phyloP scores from a whole-genome alignment of 1,139 yeast genomes.

The Spathaspora sp. region DNA sequence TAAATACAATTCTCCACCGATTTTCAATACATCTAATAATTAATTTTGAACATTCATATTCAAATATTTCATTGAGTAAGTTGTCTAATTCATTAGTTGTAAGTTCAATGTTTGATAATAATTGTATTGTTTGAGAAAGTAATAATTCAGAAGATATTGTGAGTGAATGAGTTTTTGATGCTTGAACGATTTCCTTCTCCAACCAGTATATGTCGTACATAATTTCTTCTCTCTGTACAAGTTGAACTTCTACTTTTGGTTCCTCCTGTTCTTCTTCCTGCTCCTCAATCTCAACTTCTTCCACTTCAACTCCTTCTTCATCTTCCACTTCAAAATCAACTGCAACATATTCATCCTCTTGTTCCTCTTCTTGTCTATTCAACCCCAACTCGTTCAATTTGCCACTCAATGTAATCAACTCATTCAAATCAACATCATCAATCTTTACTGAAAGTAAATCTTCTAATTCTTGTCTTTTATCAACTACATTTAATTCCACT shows the following conservation, averaged over 20 bases:
- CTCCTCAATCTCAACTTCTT: constrained; percentile 23
- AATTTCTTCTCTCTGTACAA: constrained; percentile 12
- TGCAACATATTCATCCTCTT: constrained; percentile 23
- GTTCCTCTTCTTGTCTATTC: constrained; percentile 25
- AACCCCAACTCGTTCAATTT: constrained; percentile 57
- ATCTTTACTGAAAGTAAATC: constrained; percentile 48
- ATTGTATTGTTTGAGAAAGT: constrained; percentile 12
- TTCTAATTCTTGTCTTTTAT: constrained; percentile 36
- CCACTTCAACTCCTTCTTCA: constrained; percentile 22
- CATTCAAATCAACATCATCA: constrained; percentile 49
- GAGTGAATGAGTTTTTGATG: background rate
- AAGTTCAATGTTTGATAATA: constrained; percentile 19
- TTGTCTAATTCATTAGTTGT: constrained; percentile 50
- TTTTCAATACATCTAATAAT: constrained; percentile 52
- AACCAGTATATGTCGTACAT: constrained; percentile 9
- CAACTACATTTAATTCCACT: constrained; percentile 26
- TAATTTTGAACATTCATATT: constrained; percentile 50
- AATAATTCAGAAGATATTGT: background rate
- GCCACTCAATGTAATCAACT: constrained; percentile 50
- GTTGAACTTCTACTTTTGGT: constrained; percentile 13
- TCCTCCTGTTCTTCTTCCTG: constrained; percentile 21
- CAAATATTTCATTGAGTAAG: constrained; percentile 50
- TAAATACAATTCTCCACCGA: constrained; percentile 54
- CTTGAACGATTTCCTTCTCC: constrained; percentile 1
- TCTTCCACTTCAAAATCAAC: constrained; percentile 19